These are phyloP conservation scores for Zea luxurians DNA, from an alignment of 176 grass and related monocot species.

Conservation along the genomic window DNA sequence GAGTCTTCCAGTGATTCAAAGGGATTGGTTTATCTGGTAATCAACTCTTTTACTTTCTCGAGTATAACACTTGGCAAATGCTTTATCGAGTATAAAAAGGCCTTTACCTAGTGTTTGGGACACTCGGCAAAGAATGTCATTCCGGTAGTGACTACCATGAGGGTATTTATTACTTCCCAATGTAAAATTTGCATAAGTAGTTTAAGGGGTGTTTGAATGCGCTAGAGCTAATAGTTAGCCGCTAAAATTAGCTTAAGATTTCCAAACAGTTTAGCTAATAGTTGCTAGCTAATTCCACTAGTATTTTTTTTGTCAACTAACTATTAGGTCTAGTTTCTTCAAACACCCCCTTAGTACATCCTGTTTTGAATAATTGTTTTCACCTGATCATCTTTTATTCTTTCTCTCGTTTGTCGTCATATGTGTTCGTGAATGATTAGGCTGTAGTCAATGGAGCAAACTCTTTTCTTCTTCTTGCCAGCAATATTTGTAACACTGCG, in stretches of 20 bases:
- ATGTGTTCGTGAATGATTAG: background rate
- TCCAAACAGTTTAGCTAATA: too few species aligned
- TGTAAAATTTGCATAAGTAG: background rate
- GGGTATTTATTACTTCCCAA: background rate
- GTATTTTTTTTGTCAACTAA: too few species aligned
- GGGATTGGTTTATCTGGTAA: conserved; percentile 89
- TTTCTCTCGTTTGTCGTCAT: background rate
- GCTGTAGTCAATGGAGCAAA: background rate
- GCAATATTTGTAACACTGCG: background rate
- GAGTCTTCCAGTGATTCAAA: conserved; percentile 68
- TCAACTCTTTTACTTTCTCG: background rate
- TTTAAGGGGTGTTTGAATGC: background rate
- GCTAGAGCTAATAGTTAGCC: too few species aligned
- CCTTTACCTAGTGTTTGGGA: too few species aligned
- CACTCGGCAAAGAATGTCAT: too few species aligned
- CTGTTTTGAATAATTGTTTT: background rate
- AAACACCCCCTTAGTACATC: background rate
- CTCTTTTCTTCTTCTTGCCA: background rate
- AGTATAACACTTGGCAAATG: too few species aligned
- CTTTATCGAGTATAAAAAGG: too few species aligned
- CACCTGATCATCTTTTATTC: background rate
- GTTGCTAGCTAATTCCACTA: too few species aligned
- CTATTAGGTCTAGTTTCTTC: too few species aligned
- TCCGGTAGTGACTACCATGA: too few species aligned
- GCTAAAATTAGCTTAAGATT: too few species aligned